Conservation (phyloP, 352 stramenopile species). For the Plasmopara muralis region DNA sequence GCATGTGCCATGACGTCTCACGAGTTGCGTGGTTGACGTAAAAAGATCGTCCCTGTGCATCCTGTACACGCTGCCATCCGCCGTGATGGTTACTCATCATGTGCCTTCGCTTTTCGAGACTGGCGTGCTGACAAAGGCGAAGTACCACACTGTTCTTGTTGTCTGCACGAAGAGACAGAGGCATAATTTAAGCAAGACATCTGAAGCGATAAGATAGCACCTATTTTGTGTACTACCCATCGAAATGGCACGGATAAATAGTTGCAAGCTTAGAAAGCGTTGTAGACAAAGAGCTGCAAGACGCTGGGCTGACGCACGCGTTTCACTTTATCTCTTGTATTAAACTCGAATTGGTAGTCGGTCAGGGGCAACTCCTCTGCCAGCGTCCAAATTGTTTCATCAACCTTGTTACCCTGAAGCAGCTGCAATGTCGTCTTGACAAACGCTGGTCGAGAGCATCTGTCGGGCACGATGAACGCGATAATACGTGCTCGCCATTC, state of each 20-base stretch:
- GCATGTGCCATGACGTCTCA: constrained; percentile 80
- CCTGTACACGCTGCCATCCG: constrained; percentile 71
- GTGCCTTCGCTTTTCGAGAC: constrained; percentile 9
- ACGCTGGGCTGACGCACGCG: constrained; percentile 62
- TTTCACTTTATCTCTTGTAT: constrained; percentile 24
- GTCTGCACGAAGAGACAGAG: constrained; percentile 1
- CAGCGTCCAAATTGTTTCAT: constrained; percentile 22
- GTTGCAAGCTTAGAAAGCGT: background rate
- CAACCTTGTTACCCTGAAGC: constrained; percentile 5
- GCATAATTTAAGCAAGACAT: constrained; percentile 8
- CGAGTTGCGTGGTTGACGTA: constrained; percentile 81
- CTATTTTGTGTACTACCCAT: no score
- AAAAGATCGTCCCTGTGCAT: constrained; percentile 78
- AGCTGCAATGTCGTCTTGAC: constrained; percentile 29
- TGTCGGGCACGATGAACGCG: constrained; percentile 65
- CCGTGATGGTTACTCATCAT: constrained; percentile 27
- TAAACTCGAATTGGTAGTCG: constrained; percentile 55
- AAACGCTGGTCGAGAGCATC: constrained; percentile 40
- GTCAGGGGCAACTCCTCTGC: constrained; percentile 26
- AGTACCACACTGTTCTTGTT: background rate
- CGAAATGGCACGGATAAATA: no score
- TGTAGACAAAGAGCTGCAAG: constrained; percentile 33
- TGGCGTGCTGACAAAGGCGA: background rate
- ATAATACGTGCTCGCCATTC: constrained; percentile 48
- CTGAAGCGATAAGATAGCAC: constrained; percentile 4